Percentiles rank a stretch among this genome's conserved stretches.
These are phyloP conservation scores for Suillus cothurnatus DNA, from an alignment of 768 basidiomycete genomes.

Conservation along the genomic window DNA sequence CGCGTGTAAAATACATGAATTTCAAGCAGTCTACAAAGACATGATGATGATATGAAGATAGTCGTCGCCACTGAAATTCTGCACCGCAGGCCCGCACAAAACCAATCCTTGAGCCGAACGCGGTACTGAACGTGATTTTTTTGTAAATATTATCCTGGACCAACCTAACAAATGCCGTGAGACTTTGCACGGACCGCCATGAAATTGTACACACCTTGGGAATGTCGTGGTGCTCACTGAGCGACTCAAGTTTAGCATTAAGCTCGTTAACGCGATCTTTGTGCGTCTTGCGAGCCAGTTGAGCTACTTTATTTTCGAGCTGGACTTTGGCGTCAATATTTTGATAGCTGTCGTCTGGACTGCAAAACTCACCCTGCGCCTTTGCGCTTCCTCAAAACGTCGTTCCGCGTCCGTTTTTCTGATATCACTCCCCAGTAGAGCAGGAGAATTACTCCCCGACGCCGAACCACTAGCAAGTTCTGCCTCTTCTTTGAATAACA, in stretches of 20 bases:
- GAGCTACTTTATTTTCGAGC: slow-evolving; percentile 76
- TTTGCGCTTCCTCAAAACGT: slow-evolving; percentile 87
- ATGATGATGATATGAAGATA: slow-evolving; percentile 20
- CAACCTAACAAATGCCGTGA: slow-evolving; percentile 57
- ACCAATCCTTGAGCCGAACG: slow-evolving; percentile 12
- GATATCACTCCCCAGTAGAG: slow-evolving; percentile 46
- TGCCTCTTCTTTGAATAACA: slow-evolving; percentile 50
- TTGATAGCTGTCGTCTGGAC: not conserved
- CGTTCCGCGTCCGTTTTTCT: slow-evolving; percentile 86
- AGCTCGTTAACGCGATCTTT: slow-evolving; percentile 94
- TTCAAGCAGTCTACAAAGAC: slow-evolving; percentile 22
- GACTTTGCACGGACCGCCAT: slow-evolving; percentile 31
- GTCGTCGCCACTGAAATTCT: slow-evolving; percentile 16
- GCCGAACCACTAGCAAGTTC: slow-evolving; percentile 44
- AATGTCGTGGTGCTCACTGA: slow-evolving; percentile 94
- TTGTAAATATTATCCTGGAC: slow-evolving; percentile 70
- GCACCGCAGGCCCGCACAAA: slow-evolving; percentile 4
- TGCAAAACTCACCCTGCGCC: slow-evolving; percentile 60
- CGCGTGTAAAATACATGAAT: slow-evolving; percentile 28
- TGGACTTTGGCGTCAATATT: slow-evolving; percentile 32
- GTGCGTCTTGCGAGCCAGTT: slow-evolving; percentile 82
- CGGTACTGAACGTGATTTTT: slow-evolving; percentile 31
- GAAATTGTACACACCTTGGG: slow-evolving; percentile 64
- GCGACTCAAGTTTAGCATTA: slow-evolving; percentile 80
- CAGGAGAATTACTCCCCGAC: slow-evolving; percentile 66